Conservation (phyloP, 2,329 filamentous ascomycete species). For the Venturia pyrina region DNA sequence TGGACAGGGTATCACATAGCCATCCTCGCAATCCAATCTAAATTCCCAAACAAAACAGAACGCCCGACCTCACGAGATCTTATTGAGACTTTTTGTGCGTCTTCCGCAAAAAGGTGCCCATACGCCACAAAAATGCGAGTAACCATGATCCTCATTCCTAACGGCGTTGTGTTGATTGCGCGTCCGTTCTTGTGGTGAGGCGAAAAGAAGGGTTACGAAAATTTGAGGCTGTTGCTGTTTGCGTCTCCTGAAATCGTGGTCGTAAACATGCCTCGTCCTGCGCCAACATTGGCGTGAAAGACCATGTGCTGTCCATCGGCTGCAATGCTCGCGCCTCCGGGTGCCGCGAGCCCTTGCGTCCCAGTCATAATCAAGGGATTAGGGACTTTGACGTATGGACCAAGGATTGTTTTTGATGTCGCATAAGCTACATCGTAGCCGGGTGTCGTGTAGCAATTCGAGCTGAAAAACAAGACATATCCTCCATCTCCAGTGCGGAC, state of each 20-base stretch:
- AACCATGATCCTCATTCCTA: background rate
- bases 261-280: conserved; percentile 13
- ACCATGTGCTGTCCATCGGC: conserved; percentile 12
- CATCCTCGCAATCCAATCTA: background rate
- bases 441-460: conserved; percentile 46
- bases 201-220: background rate
- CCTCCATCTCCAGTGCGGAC: conserved; percentile 35
- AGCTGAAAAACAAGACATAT: conserved; percentile 54
- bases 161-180: background rate
- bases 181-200: background rate
- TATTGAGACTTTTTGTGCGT: background rate
- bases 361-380: conserved; percentile 13
- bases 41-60: background rate
- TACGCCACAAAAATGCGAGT: background rate
- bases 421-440: conserved; percentile 53
- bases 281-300: conserved; percentile 11
- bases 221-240: background rate
- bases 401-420: conserved; percentile 26
- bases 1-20: conserved; percentile 1
- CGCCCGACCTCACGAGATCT: background rate
- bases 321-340: conserved; percentile 14
- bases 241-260: conserved; percentile 6
- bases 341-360: conserved; percentile 13
- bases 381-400: conserved; percentile 16
- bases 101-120: background rate